phyloP scores from a whole-genome alignment of 2,329 filamentous ascomycete species.

The Penicillium nordicum region DNA sequence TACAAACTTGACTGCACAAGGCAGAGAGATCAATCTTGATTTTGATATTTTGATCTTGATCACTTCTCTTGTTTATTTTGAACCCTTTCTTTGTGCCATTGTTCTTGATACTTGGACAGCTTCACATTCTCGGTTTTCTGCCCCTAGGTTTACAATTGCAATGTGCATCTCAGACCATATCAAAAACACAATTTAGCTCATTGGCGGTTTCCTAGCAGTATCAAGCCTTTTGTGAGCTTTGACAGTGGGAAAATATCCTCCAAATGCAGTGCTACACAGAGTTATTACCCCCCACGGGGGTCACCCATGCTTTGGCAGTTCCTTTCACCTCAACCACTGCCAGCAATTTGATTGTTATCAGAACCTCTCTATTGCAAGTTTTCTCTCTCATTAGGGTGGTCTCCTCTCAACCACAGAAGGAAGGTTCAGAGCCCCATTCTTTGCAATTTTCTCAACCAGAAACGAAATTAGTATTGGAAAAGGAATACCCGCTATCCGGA shows the following conservation, averaged over 20 bases:
- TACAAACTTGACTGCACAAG: slow-evolving; percentile 3
- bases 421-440: slow-evolving; percentile 46
- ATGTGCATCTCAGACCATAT: slow-evolving; percentile 11
- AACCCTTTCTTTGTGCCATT: not conserved
- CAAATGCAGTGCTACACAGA: slow-evolving; percentile 97
- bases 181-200: slow-evolving; percentile 7
- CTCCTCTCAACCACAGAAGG: slow-evolving; percentile 43
- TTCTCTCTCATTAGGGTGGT: slow-evolving; percentile 71
- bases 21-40: slow-evolving; percentile 1
- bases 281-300: slow-evolving; percentile 87
- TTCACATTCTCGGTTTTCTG: not conserved
- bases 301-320: slow-evolving; percentile 79
- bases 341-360: slow-evolving; percentile 85
- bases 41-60: not conserved
- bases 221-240: not conserved
- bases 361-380: slow-evolving; percentile 88
- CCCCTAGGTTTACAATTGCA: slow-evolving; percentile 5
- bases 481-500: slow-evolving; percentile 79
- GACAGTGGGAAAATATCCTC: not conserved
- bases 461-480: slow-evolving; percentile 76
- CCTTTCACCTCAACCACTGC: slow-evolving; percentile 72
- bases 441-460: slow-evolving; percentile 61
- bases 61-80: not conserved
- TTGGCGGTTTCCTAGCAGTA: slow-evolving; percentile 4
- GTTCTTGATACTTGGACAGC: not conserved